Base-by-base conservation (phyloP, 1,284 basidiomycete genomes). In the Ustilago crameri region DNA sequence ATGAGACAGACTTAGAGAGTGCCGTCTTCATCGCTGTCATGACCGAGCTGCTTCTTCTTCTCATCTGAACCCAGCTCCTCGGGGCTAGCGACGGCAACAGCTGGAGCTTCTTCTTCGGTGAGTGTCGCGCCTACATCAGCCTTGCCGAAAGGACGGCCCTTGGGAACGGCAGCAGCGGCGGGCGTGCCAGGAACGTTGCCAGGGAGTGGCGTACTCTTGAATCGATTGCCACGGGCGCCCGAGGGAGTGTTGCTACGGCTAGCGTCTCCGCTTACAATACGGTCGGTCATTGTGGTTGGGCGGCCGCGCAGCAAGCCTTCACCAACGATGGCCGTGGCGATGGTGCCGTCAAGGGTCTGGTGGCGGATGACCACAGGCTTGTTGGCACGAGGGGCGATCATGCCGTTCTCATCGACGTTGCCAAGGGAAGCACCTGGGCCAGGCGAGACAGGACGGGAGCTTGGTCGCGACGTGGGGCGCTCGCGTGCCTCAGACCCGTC, bases 281-380 rank as follows among this genome's bases (percentile, higher is more conserved):
- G 64, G 3, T 61, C 61, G 3, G 55, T 41, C 9, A 67, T 12
- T 3, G 58, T 38, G n/a, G 47, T 37, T 12, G 65, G 51, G 18
- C 74, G 68, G 32, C 75, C 75, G 8, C 75, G 69, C 40, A 78
- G 50, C 22, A 75, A 51, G n/a, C 61, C 53, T 23, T 78, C 75
- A 45, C 65, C 71, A 9, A 75, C 75, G 27, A 78, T 75, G 26
- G 65, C 65, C 8, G 74, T 78, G 48, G 68, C 51, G 18, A 68
- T 52, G 43, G 51, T 63, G 20, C 73, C 73, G 24, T 64, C 68
- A 7, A 70, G 62, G 2, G 54, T 52, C 58, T 75, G 73, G 32
- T 68, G 69, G 26, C 75, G 69, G 50, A 78, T 69, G 44, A 78
- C 62, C 10, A 78, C 43, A 18, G 75, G 74, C 47, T 76, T 78